Evolutionary conservation across 345 rosid genomes (phyloP).

Genomic region (Brassica carinata): DNA sequence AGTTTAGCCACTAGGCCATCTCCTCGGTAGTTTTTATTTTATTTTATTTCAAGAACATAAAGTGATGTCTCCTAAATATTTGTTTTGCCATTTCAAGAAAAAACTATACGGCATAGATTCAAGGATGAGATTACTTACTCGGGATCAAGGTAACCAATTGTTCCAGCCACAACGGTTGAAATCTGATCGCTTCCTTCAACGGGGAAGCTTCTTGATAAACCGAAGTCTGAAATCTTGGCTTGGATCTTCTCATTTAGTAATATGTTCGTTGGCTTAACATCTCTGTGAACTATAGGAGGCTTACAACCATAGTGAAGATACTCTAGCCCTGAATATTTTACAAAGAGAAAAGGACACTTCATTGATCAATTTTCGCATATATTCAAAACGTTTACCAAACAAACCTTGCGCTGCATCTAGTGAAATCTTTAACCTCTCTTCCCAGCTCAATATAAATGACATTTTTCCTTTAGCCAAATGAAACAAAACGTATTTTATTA

Average conservation of each 20-base stretch:
- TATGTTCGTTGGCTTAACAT: conserved; percentile 53
- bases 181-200: conserved; percentile 25
- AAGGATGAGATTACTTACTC: conserved; percentile 5
- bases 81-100: neutral
- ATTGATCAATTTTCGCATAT: neutral
- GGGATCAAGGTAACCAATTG: conserved; percentile 46
- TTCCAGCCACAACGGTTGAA: neutral
- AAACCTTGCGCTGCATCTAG: conserved; percentile 49
- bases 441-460: conserved; percentile 42
- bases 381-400: neutral
- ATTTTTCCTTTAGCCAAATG: conserved; percentile 12
- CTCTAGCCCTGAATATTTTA: conserved; percentile 24
- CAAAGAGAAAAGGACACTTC: neutral
- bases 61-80: neutral
- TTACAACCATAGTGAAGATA: conserved; percentile 52
- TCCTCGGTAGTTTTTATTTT: too few relatives aligned
- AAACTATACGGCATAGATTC: neutral
- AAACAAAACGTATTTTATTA: neutral
- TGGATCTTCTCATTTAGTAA: conserved; percentile 49
- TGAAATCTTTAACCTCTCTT: conserved; percentile 44
- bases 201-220: conserved; percentile 46
- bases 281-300: conserved; percentile 57
- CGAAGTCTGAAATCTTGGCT: conserved; percentile 59
- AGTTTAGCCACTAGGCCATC: too few relatives aligned
- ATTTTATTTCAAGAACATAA: neutral